Percentiles rank a stretch among this genome's conserved stretches.
phyloP scores from a whole-genome alignment of 2,329 filamentous ascomycete species.

The Xylariaceae sp. region DNA sequence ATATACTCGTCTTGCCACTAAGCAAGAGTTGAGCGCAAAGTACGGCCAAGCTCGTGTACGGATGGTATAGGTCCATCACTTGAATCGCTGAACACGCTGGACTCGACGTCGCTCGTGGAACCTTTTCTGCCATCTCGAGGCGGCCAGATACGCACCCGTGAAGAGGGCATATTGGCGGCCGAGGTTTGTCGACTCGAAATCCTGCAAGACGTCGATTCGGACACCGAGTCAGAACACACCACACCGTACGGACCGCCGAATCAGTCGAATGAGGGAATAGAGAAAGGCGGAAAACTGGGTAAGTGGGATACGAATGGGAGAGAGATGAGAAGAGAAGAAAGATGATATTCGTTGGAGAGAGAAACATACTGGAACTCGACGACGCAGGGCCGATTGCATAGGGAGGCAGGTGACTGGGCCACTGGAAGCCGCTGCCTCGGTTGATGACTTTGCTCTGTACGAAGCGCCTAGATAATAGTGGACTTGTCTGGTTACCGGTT shows the following conservation, averaged over 20 bases:
- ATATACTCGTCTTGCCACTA: constrained; percentile 39
- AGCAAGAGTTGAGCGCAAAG: constrained; percentile 28
- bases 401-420: too few relatives aligned
- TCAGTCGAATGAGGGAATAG: background rate
- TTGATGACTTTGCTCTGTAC: background rate
- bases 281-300: background rate
- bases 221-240: background rate
- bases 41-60: constrained; percentile 22
- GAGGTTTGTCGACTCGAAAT: background rate
- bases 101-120: constrained; percentile 7
- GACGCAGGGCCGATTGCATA: too few relatives aligned
- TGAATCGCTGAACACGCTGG: constrained; percentile 11
- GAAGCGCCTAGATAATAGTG: too few relatives aligned
- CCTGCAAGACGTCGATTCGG: background rate
- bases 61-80: constrained; percentile 23
- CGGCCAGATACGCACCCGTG: constrained; percentile 10
- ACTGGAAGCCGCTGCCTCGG: background rate
- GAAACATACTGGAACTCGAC: too few relatives aligned
- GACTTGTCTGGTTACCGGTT: too few relatives aligned
- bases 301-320: too few relatives aligned
- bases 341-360: too few relatives aligned
- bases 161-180: constrained; percentile 1
- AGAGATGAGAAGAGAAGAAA: too few relatives aligned
- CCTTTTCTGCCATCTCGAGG: constrained; percentile 1
- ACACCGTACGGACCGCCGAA: background rate